A percentile compares a stretch with the other conserved stretches of the same genome.
Evolutionary conservation across 75 land plant genomes (phyloP).

Genomic region (Pinus tabuliformis): DNA sequence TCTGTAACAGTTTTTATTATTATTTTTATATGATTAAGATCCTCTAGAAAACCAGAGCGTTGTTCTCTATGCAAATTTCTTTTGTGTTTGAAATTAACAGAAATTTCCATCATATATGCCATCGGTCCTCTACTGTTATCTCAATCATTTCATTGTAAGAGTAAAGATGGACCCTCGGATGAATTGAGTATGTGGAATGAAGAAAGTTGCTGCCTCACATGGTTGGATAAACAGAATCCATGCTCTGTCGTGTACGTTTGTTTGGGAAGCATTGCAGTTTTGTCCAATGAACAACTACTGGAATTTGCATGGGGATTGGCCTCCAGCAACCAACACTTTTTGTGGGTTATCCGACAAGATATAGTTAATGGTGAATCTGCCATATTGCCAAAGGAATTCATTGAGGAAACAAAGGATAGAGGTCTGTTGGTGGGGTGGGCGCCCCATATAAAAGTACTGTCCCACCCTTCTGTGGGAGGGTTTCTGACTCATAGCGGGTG

Average conservation of each 20-base stretch:
- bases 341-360: slow-evolving; percentile 33
- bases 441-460: slow-evolving; percentile 63
- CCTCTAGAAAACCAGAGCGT: no score
- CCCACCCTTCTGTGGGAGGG: slow-evolving; percentile 50
- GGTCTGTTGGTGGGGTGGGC: slow-evolving; percentile 67
- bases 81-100: no score
- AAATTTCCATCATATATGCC: no score
- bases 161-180: not conserved
- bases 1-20: no score
- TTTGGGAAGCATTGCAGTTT: slow-evolving; percentile 21
- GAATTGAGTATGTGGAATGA: not conserved
- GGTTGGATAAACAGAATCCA: slow-evolving; percentile 35
- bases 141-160: not conserved
- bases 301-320: slow-evolving; percentile 29
- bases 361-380: no score
- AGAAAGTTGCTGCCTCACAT: slow-evolving; percentile 17
- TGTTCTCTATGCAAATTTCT: no score
- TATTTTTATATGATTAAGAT: no score
- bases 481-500: slow-evolving; percentile 84
- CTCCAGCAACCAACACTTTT: slow-evolving; percentile 12
- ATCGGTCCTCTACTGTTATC: slow-evolving; percentile 12
- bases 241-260: slow-evolving; percentile 36
- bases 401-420: slow-evolving; percentile 21
- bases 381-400: slow-evolving; percentile 10
- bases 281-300: slow-evolving; percentile 18